Base-by-base conservation (phyloP, 2,329 filamentous ascomycete species). In the Fusarium anthophilum region DNA sequence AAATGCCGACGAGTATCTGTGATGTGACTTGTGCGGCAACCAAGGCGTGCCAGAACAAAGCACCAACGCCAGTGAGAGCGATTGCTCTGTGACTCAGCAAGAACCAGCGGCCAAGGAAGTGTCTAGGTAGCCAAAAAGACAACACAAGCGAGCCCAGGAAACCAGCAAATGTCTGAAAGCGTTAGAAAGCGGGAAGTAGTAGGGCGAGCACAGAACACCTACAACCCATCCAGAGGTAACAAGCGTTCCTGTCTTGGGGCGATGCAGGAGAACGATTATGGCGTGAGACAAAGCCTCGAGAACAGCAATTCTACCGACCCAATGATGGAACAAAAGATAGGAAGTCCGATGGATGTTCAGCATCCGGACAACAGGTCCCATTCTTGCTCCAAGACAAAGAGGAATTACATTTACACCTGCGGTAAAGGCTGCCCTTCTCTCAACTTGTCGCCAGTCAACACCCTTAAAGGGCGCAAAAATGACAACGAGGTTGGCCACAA, bases 271-370 rank as follows among this genome's bases (percentile, higher is more conserved):
- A 20, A 54, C 51, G 2, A 54, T 54, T 13, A 54, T 11, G 11
- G 51, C 51, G 13, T 54, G 37, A 28, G 35, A 20, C 7, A 54
- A 18, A n/a, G 51, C 51, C 20, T 68, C 59, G 10, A 63, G 35
- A 11, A 64, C 50, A 14, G 60, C 60, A 39, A 63, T 51, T 24
- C 65, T 48, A 17, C 65, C 60, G 5, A 68, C 53, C 59, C 60
- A 68, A 20, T 64, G 47, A 32, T 68, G 54, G 28, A 68, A 68
- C 18, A 63, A 30, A 18, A 45, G 51, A 39, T 68, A 59, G 51
- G 65, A 63, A 61, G 54, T 68, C 30, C 55, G 39, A 37, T 68
- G 60, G 15, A 68, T 60, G 20, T 68, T 68, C 20, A 68, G 45
- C 22, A 56, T 60, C 44, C 45, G 41, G 17, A 66, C 38, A 24